Evolutionary conservation across 2,329 filamentous ascomycete species (phyloP).

Genomic region (Ophiostoma australiae): DNA sequence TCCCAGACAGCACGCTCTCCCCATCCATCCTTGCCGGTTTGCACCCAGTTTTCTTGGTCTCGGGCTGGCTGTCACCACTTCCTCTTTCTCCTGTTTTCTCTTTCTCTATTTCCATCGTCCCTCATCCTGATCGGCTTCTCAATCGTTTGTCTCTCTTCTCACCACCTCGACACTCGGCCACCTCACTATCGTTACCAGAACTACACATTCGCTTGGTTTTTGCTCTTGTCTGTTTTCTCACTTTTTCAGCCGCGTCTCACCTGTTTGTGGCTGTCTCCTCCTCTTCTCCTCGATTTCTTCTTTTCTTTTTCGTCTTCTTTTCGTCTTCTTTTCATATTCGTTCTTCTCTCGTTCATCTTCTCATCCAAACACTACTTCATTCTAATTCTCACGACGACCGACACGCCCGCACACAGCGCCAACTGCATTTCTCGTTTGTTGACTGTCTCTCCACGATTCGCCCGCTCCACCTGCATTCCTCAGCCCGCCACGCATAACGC

Average conservation of each 20-base stretch:
- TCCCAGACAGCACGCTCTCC: not conserved
- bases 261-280: conserved; percentile 6
- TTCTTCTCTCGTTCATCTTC: not conserved
- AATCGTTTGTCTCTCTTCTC: not conserved
- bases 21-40: not conserved
- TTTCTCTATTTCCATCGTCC: not conserved
- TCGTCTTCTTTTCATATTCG: not conserved
- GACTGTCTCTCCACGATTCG: conserved; percentile 16
- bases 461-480: conserved; percentile 20
- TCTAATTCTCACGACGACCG: not conserved
- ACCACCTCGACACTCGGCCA: not conserved
- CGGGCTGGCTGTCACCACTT: not conserved
- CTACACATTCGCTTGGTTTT: conserved; percentile 23
- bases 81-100: not conserved
- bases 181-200: conserved; percentile 11
- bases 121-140: not conserved
- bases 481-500: not conserved
- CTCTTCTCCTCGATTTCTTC: not conserved
- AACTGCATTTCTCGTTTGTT: conserved; percentile 11
- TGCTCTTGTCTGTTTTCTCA: not conserved
- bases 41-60: not conserved
- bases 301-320: not conserved
- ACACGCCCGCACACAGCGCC: not conserved
- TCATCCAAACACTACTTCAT: not conserved
- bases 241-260: conserved; percentile 18